phyloP scores from a whole-genome alignment of 164 flowering plant genomes.

The Magnolia sinica region DNA sequence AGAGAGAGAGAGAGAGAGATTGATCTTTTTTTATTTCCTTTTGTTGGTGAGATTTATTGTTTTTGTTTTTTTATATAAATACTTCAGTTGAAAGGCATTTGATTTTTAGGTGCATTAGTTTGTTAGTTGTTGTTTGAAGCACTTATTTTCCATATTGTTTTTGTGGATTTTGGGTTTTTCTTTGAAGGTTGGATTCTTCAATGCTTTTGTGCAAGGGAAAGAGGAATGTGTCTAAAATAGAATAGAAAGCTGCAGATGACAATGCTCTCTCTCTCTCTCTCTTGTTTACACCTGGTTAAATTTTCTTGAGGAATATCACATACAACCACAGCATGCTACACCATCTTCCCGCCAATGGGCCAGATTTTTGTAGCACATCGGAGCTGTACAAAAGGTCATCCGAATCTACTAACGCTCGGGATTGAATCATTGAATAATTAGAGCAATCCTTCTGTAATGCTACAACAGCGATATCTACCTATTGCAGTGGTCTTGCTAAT shows the following conservation, averaged over 20 bases:
- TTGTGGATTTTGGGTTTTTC: background rate
- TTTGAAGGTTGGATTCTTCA: background rate
- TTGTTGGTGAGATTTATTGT: background rate
- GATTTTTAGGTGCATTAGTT: background rate
- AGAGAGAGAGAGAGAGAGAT: conserved; percentile 7
- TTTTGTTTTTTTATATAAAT: background rate
- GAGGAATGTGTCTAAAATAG: background rate
- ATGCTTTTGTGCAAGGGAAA: background rate
- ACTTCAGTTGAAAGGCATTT: background rate
- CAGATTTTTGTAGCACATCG: too few species aligned
- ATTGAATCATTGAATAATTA: too few species aligned
- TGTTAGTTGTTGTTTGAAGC: background rate
- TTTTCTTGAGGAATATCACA: too few species aligned
- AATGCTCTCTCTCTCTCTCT: background rate
- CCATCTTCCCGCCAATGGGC: too few species aligned
- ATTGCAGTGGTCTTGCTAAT: too few species aligned
- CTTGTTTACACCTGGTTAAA: too few species aligned
- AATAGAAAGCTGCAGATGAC: background rate
- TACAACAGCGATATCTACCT: too few species aligned
- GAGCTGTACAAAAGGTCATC: too few species aligned
- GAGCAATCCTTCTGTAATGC: too few species aligned
- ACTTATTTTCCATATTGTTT: background rate
- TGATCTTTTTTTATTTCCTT: background rate
- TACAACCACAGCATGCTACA: too few species aligned
- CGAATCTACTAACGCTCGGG: too few species aligned